A percentile compares a stretch with the other conserved stretches of the same genome.
Conservation (phyloP, 2,329 filamentous ascomycete genomes). For the Colletotrichum lentis region DNA sequence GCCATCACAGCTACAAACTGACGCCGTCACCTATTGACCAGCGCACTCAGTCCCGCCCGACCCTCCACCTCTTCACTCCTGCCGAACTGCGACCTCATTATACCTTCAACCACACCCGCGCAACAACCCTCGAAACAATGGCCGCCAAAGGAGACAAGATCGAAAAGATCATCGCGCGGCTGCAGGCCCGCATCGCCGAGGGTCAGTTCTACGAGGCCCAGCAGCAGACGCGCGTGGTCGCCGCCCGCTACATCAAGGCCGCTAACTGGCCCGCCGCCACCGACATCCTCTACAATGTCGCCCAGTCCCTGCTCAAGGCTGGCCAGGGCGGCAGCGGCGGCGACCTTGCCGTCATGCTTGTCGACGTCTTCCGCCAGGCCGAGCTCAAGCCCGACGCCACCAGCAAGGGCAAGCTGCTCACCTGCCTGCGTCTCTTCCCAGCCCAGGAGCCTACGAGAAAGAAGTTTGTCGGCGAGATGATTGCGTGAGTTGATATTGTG, state of each 20-base stretch:
- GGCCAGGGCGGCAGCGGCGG: constrained; percentile 94
- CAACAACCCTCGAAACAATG: constrained; percentile 14
- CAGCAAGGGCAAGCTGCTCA: constrained; percentile 78
- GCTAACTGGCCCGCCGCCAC: constrained; percentile 85
- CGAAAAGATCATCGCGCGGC: constrained; percentile 66
- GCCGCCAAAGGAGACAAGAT: constrained; percentile 53
- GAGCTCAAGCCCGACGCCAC: constrained; percentile 78
- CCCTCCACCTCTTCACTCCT: background rate
- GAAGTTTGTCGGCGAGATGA: constrained; percentile 87
- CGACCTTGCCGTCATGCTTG: constrained; percentile 84
- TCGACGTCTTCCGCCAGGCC: constrained; percentile 91
- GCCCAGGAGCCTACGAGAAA: constrained; percentile 88
- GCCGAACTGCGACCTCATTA: background rate
- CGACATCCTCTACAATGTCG: constrained; percentile 85
- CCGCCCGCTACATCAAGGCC: constrained; percentile 90
- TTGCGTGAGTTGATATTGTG: constrained; percentile 63
- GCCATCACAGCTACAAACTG: constrained; percentile 10
- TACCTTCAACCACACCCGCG: background rate
- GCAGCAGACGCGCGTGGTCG: constrained; percentile 96
- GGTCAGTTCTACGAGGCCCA: constrained; percentile 98
- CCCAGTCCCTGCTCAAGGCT: constrained; percentile 84
- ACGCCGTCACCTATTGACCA: constrained; percentile 8
- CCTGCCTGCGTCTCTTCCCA: constrained; percentile 81
- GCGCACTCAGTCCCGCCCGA: background rate
- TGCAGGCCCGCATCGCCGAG: constrained; percentile 87